A percentile compares a stretch with the other conserved stretches of the same genome.
These are phyloP conservation scores for Alectoria sarmentosa DNA, from an alignment of 495 filamentous ascomycete species.

Conservation along the genomic window DNA sequence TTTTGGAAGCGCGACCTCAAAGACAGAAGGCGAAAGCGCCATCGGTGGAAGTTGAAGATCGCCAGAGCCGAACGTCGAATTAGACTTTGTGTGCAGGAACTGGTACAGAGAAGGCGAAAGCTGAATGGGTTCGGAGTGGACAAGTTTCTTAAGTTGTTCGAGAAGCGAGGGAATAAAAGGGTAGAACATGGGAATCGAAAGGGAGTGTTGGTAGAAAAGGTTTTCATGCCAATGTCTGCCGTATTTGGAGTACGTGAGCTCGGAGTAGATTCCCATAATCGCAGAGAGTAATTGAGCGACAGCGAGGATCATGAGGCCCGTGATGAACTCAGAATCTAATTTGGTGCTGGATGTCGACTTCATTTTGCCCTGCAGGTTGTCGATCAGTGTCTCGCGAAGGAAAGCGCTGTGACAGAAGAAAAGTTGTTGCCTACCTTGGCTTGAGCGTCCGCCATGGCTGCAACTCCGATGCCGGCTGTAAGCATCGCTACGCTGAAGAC, in stretches of 20 bases:
- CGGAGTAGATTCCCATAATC: constrained; percentile 90
- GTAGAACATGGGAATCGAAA: constrained; percentile 64
- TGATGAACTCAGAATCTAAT: constrained; percentile 44
- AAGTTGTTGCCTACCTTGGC: constrained; percentile 54
- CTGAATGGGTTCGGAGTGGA: constrained; percentile 24
- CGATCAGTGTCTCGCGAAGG: neutral
- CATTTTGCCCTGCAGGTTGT: constrained; percentile 28
- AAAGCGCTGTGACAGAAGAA: neutral
- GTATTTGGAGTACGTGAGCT: constrained; percentile 77
- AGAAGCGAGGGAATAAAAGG: constrained; percentile 39
- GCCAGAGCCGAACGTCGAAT: neutral
- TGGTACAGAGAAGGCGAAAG: constrained; percentile 39
- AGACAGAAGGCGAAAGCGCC: constrained; percentile 42
- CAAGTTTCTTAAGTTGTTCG: constrained; percentile 23
- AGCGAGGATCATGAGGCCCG: constrained; percentile 76
- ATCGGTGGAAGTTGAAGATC: constrained; percentile 24
- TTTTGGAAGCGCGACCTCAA: constrained; percentile 49
- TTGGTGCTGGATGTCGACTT: constrained; percentile 12
- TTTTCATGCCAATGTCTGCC: constrained; percentile 93
- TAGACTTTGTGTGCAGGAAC: neutral
- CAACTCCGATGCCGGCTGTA: constrained; percentile 76
- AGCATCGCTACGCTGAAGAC: constrained; percentile 71
- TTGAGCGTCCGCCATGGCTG: constrained; percentile 81
- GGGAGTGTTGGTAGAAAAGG: constrained; percentile 83
- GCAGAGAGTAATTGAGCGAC: constrained; percentile 85